Conservation (phyloP, 306 rosid species). For the Corylus americana region DNA sequence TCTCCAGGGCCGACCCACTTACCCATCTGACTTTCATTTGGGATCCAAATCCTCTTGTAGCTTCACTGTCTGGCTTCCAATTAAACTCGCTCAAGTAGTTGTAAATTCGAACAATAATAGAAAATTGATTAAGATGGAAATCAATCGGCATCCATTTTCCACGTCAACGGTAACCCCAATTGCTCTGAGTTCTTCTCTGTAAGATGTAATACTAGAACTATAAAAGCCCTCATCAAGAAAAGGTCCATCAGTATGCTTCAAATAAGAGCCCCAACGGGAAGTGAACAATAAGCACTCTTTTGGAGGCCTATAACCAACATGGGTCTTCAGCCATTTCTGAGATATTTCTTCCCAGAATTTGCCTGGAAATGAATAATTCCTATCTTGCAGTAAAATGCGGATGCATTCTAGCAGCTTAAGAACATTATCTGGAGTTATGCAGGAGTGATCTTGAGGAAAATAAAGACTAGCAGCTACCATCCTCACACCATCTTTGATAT, state of each 20-base stretch:
- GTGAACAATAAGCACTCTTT: constrained; percentile 48
- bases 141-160: constrained; percentile 39
- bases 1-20: constrained; percentile 45
- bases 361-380: constrained; percentile 18
- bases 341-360: constrained; percentile 41
- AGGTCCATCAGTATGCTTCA: constrained; percentile 61
- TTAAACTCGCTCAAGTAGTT: constrained; percentile 37
- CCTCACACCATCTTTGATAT: constrained; percentile 48
- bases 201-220: constrained; percentile 43
- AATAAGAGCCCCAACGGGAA: constrained; percentile 35
- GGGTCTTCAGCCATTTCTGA: constrained; percentile 62
- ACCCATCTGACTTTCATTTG: constrained; percentile 32
- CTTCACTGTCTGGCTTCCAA: constrained; percentile 52
- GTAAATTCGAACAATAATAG: constrained; percentile 42
- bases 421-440: constrained; percentile 40
- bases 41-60: constrained; percentile 58
- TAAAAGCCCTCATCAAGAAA: constrained; percentile 60
- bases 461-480: constrained; percentile 38
- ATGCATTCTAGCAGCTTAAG: constrained; percentile 60
- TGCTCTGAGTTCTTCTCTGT: constrained; percentile 46
- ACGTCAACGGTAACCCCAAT: constrained; percentile 52
- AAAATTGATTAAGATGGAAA: constrained; percentile 21
- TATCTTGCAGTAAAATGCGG: constrained; percentile 15
- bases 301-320: constrained; percentile 56
- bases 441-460: constrained; percentile 42